phyloP scores from a whole-genome alignment of 1,139 yeast species.

The Sugiyamaella neomexicana region DNA sequence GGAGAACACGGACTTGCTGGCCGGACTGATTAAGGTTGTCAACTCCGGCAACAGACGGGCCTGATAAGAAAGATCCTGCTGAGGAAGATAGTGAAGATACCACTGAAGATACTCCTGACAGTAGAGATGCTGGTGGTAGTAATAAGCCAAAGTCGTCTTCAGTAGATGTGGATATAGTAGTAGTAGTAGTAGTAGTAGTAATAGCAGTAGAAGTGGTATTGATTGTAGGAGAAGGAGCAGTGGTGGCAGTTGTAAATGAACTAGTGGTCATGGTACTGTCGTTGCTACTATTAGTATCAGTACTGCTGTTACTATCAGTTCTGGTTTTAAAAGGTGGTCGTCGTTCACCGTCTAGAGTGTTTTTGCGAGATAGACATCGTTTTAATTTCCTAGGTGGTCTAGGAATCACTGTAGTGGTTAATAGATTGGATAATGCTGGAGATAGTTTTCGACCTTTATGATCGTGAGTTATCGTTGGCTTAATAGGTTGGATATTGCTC shows the following conservation, averaged over 20 bases:
- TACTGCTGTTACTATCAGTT: conserved; percentile 12
- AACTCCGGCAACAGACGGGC: too few species aligned
- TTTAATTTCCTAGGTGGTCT: conserved; percentile 13
- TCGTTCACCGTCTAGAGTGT: background rate
- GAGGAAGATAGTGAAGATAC: background rate
- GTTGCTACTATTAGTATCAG: conserved; percentile 11
- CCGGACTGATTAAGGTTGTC: conserved; percentile 1
- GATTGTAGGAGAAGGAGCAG: background rate
- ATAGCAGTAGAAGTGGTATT: background rate
- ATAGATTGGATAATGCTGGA: conserved; percentile 31
- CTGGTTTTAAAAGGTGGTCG: conserved; percentile 7
- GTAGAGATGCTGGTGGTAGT: background rate
- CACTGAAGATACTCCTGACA: background rate
- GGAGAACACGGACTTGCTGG: background rate
- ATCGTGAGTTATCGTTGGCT: conserved; percentile 22
- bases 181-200: background rate
- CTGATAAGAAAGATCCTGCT: background rate
- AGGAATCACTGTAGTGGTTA: conserved; percentile 32
- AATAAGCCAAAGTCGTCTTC: background rate
- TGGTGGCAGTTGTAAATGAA: background rate
- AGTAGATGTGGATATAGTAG: background rate
- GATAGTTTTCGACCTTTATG: conserved; percentile 30
- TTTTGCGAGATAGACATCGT: background rate
- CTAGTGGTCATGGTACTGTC: conserved; percentile 13
- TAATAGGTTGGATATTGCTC: background rate